A percentile compares a stretch with the other conserved stretches of the same genome.
Evolutionary conservation across 768 basidiomycete species (phyloP).

Genomic region (Hericium coralloides): DNA sequence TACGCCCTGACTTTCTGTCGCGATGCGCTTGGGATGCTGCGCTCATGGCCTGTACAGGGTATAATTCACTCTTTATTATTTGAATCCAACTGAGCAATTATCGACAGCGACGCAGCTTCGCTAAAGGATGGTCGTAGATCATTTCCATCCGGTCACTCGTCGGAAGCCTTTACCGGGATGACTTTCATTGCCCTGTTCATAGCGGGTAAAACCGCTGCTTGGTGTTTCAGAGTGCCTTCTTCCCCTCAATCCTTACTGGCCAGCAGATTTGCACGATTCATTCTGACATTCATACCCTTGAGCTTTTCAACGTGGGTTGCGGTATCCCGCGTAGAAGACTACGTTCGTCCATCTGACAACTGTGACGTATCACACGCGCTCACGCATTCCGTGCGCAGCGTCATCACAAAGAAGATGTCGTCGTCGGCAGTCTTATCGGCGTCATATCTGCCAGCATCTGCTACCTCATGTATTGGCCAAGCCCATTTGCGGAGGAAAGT

Average conservation of each 20-base stretch:
- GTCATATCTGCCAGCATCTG: conserved; percentile 36
- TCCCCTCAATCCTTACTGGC: conserved; percentile 28
- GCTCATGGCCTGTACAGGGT: conserved; percentile 48
- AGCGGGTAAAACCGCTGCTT: conserved; percentile 55
- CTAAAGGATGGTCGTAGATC: conserved; percentile 47
- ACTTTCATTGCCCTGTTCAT: conserved; percentile 52
- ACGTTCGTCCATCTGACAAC: conserved; percentile 34
- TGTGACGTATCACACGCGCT: neutral
- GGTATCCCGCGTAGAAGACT: conserved; percentile 53
- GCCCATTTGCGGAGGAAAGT: conserved; percentile 37
- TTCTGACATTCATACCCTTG: conserved; percentile 43
- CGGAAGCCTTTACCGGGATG: conserved; percentile 59
- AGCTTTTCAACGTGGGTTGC: conserved; percentile 54
- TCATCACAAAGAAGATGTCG: conserved; percentile 63
- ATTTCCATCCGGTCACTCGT: conserved; percentile 66
- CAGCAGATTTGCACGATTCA: conserved; percentile 39
- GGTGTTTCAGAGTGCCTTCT: conserved; percentile 36
- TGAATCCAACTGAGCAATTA: neutral
- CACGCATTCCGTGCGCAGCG: conserved; percentile 27
- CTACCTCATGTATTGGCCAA: conserved; percentile 61
- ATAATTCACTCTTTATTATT: neutral
- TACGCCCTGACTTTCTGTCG: conserved; percentile 60
- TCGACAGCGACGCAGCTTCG: conserved; percentile 22
- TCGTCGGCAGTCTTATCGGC: conserved; percentile 54
- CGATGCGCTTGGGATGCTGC: conserved; percentile 53